These are phyloP conservation scores for Glycine latifolia DNA, from an alignment of 306 rosid genomes.

Conservation along the genomic window DNA sequence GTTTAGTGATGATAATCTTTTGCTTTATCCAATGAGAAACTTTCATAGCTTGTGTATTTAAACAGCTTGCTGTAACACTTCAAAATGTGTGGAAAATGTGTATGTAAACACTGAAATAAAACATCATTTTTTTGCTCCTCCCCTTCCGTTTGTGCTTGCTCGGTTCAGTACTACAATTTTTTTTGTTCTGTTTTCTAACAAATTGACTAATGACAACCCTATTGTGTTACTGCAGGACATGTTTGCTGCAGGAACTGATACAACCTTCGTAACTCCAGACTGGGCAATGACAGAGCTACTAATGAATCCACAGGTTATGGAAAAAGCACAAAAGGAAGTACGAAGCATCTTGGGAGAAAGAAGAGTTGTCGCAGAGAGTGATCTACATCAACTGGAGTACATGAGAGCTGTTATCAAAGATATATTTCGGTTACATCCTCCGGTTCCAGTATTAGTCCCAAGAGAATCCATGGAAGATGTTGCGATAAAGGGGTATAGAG, in stretches of 20 bases:
- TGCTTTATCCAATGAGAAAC: too few relatives aligned
- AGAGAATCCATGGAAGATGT: slow-evolving; percentile 79
- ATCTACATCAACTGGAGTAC: slow-evolving; percentile 62
- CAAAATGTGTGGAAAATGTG: too few relatives aligned
- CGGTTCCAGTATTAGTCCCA: slow-evolving; percentile 71
- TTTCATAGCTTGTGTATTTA: too few relatives aligned
- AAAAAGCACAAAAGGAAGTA: slow-evolving; percentile 73
- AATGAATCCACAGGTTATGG: slow-evolving; percentile 58
- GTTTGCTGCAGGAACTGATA: slow-evolving; percentile 87
- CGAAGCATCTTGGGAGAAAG: slow-evolving; percentile 55
- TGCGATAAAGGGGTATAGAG: slow-evolving; percentile 56
- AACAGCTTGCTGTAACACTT: too few relatives aligned
- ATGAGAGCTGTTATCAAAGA: slow-evolving; percentile 69
- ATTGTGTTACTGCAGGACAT: slow-evolving; percentile 60
- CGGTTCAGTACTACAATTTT: too few relatives aligned
- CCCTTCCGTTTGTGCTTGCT: too few relatives aligned
- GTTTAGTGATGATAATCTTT: too few relatives aligned
- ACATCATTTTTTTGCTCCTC: too few relatives aligned
- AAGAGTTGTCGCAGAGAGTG: slow-evolving; percentile 60
- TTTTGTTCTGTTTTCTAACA: too few relatives aligned
- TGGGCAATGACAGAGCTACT: slow-evolving; percentile 78
- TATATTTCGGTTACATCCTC: slow-evolving; percentile 64
- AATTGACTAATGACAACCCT: neutral
- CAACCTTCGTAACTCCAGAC: slow-evolving; percentile 67
- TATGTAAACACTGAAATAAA: too few relatives aligned